A percentile compares a stretch with the other conserved stretches of the same genome.
Evolutionary conservation across 306 rosid genomes (phyloP).

Genomic region (Erythrophleum fordii): DNA sequence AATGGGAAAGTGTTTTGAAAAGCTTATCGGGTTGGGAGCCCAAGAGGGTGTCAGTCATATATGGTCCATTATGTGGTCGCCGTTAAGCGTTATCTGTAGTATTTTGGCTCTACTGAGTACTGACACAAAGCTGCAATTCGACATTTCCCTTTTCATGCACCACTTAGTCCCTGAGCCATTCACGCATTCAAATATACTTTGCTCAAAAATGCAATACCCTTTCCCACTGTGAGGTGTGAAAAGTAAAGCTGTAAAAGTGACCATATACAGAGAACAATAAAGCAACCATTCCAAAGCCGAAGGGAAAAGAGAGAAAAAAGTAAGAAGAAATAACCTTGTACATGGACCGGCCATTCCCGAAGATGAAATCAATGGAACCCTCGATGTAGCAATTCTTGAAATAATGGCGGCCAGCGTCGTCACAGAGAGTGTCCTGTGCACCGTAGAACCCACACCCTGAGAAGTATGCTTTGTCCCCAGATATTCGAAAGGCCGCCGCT

Average conservation of each 20-base stretch:
- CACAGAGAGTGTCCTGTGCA: slow-evolving; percentile 88
- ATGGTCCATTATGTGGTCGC: background rate
- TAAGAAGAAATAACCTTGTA: slow-evolving; percentile 59
- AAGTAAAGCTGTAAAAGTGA: background rate
- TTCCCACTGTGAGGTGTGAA: background rate
- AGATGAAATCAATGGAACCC: slow-evolving; percentile 91
- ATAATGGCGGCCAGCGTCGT: slow-evolving; percentile 95
- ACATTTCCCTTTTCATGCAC: background rate
- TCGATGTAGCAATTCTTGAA: slow-evolving; percentile 91
- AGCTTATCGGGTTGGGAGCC: background rate
- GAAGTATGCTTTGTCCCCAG: slow-evolving; percentile 91
- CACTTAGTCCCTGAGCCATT: too few species aligned
- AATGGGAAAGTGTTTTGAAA: background rate
- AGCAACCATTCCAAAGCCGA: too few species aligned
- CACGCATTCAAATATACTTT: background rate
- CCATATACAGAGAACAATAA: too few species aligned
- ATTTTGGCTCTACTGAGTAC: background rate
- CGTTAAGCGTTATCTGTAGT: background rate
- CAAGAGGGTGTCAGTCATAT: background rate
- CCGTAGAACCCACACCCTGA: slow-evolving; percentile 86
- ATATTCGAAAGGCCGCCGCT: slow-evolving; percentile 83
- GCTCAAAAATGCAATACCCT: background rate
- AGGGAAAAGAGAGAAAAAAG: background rate
- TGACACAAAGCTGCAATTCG: background rate
- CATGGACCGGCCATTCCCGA: slow-evolving; percentile 93